These are phyloP conservation scores for Phylloporus sp. DNA, from an alignment of 768 basidiomycete species.

Conservation along the genomic window DNA sequence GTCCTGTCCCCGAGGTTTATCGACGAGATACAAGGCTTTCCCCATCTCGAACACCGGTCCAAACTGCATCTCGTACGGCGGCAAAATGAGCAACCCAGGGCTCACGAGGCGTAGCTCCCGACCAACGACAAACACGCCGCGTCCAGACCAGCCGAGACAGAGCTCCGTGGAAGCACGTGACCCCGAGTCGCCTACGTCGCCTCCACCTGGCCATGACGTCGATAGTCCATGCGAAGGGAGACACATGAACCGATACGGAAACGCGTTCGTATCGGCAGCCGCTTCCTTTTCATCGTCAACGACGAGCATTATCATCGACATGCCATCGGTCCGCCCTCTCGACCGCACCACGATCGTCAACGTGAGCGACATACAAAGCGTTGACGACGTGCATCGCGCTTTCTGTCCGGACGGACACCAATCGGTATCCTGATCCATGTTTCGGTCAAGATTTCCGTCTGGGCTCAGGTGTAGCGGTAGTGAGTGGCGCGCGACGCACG, in stretches of 20 bases:
- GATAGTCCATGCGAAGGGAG: slow-evolving; percentile 6
- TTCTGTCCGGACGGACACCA: neutral
- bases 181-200: neutral
- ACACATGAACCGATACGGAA: slow-evolving; percentile 20
- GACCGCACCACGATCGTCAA: slow-evolving; percentile 26
- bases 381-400: neutral
- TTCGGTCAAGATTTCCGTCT: neutral
- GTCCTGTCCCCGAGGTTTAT: neutral
- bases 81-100: slow-evolving; percentile 21
- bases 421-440: neutral
- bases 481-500: slow-evolving; percentile 16
- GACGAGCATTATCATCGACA: slow-evolving; percentile 24
- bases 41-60: slow-evolving; percentile 27
- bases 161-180: slow-evolving; percentile 13
- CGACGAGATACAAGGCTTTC: slow-evolving; percentile 15
- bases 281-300: neutral
- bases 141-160: slow-evolving; percentile 26
- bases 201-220: neutral
- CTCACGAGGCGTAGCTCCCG: slow-evolving; percentile 21
- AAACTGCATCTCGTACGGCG: slow-evolving; percentile 28
- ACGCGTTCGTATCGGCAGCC: neutral
- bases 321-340: slow-evolving; percentile 2
- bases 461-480: neutral
- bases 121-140: slow-evolving; percentile 25
- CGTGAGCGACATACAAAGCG: slow-evolving; percentile 4